A percentile compares a stretch with the other conserved stretches of the same genome.
Evolutionary conservation across 2,329 filamentous ascomycete species (phyloP).

Genomic region (Talaromyces sp.): DNA sequence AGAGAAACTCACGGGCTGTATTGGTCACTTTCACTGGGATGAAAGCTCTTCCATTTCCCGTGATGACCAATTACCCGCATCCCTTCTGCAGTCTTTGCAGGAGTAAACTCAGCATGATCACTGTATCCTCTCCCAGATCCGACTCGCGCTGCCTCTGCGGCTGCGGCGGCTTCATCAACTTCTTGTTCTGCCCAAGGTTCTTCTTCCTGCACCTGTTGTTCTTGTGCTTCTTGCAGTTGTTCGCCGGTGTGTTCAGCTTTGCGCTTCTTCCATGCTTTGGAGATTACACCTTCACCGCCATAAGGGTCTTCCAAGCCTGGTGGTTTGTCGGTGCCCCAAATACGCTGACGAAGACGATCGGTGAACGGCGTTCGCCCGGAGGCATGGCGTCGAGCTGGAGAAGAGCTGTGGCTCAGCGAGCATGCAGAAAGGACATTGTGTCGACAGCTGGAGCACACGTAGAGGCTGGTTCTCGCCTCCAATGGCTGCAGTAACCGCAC

Average conservation of each 20-base stretch:
- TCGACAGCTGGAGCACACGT: conserved; percentile 38
- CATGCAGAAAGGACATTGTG: conserved; percentile 26
- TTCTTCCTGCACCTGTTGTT: conserved; percentile 8
- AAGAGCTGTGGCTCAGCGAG: conserved; percentile 15
- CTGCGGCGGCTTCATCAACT: not conserved
- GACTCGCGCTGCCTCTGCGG: not conserved
- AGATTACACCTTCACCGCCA: conserved; percentile 32
- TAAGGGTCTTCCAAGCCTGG: conserved; percentile 47
- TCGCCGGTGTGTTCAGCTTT: conserved; percentile 17
- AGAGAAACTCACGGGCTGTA: conserved; percentile 26
- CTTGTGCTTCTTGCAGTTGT: not conserved
- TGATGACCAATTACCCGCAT: not conserved
- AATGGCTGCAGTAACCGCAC: conserved; percentile 30
- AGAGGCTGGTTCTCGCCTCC: conserved; percentile 27
- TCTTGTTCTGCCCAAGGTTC: conserved; percentile 13
- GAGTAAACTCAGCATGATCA: not conserved
- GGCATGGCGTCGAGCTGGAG: conserved; percentile 28
- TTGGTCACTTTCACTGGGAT: not conserved
- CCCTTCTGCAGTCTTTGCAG: not conserved
- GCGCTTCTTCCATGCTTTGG: conserved; percentile 20
- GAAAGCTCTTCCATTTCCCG: not conserved
- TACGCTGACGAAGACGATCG: conserved; percentile 42
- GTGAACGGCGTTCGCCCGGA: conserved; percentile 33
- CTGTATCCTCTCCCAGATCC: not conserved
- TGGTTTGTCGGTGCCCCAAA: conserved; percentile 49